Conservation (phyloP, 352 stramenopile genomes). For the Pythium guiyangense region DNA sequence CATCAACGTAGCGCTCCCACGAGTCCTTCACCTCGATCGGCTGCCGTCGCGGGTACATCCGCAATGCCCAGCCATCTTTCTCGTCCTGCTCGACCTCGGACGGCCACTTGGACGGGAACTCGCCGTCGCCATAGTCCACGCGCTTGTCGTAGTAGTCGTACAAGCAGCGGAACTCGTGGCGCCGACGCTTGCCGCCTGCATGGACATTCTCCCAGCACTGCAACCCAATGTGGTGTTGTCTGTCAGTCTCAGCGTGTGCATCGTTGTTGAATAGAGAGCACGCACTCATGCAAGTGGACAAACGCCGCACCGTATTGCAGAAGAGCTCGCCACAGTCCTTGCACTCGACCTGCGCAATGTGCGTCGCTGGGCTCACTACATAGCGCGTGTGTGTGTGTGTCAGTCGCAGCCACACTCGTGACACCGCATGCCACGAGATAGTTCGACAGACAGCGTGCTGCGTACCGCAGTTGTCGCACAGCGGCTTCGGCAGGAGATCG, state of each 20-base stretch:
- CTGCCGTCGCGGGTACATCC: conserved; percentile 39
- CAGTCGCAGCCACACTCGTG: not conserved
- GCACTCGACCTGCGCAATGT: conserved; percentile 82
- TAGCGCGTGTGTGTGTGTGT: not conserved
- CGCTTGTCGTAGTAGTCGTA: conserved; percentile 91
- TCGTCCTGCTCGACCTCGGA: conserved; percentile 89
- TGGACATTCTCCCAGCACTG: conserved; percentile 89
- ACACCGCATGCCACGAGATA: too few species aligned
- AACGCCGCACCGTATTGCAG: conserved; percentile 55
- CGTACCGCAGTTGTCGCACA: conserved; percentile 88
- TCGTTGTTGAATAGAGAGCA: too few species aligned
- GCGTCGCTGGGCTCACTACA: conserved; percentile 14
- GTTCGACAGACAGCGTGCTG: too few species aligned
- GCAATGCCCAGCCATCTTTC: conserved; percentile 69
- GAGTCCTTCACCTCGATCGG: conserved; percentile 33
- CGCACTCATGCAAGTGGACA: too few species aligned
- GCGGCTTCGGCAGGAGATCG: conserved; percentile 83
- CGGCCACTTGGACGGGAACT: conserved; percentile 89
- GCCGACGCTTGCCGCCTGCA: conserved; percentile 65
- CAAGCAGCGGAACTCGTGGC: conserved; percentile 83
- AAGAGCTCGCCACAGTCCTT: conserved; percentile 87
- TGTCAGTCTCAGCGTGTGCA: not conserved
- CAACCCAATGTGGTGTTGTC: not conserved
- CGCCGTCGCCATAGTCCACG: conserved; percentile 89
- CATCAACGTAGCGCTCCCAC: conserved; percentile 69